phyloP scores from a whole-genome alignment of 2,329 filamentous ascomycete genomes.

The Nigrograna mackinnonii region DNA sequence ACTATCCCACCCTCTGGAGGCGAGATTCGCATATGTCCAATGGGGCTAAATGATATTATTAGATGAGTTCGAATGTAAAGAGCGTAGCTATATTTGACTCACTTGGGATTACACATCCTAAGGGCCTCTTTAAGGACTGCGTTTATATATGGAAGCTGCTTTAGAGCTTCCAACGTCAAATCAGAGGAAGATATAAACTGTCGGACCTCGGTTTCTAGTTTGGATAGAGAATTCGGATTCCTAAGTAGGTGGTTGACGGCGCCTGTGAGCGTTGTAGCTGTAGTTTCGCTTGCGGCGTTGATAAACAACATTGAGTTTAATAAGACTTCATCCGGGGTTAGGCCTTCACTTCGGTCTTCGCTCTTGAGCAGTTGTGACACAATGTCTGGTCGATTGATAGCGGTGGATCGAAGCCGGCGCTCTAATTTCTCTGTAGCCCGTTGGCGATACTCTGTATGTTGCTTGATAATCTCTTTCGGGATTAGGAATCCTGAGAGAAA shows the following conservation, averaged over 20 bases:
- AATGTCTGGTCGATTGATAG: slow-evolving; percentile 7
- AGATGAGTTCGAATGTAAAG: neutral
- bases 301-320: slow-evolving; percentile 25
- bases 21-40: slow-evolving; percentile 3
- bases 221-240: neutral
- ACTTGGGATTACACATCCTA: slow-evolving; percentile 14
- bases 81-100: slow-evolving; percentile 2
- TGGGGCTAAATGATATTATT: slow-evolving; percentile 4
- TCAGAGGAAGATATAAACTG: slow-evolving; percentile 1
- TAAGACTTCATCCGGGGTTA: slow-evolving; percentile 9
- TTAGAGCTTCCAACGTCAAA: slow-evolving; percentile 3
- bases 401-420: slow-evolving; percentile 3
- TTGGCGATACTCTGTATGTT: slow-evolving; percentile 9
- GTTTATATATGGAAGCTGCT: slow-evolving; percentile 14
- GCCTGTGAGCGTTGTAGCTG: slow-evolving; percentile 31
- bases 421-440: slow-evolving; percentile 6
- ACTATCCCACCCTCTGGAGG: slow-evolving; percentile 12
- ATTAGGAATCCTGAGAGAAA: slow-evolving; percentile 8
- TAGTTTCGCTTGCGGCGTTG: slow-evolving; percentile 45
- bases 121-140: slow-evolving; percentile 15
- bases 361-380: slow-evolving; percentile 8
- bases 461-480: slow-evolving; percentile 7
- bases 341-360: slow-evolving; percentile 5
- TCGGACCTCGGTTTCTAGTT: slow-evolving; percentile 9
- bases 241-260: neutral